A percentile compares a stretch with the other conserved stretches of the same genome.
Conservation (phyloP, 768 basidiomycete genomes). For the Mycena floridula region DNA sequence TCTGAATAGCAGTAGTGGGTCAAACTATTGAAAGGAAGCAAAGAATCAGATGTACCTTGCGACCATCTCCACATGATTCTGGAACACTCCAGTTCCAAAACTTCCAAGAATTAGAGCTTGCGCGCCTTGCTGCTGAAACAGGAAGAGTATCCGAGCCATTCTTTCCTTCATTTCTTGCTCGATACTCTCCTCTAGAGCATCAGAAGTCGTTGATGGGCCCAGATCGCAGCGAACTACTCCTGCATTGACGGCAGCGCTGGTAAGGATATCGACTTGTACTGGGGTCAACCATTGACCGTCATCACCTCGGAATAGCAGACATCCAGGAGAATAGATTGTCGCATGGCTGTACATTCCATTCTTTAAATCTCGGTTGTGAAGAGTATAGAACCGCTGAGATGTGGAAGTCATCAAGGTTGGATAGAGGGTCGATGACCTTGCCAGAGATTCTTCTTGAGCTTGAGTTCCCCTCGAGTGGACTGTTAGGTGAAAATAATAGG, state of each 20-base stretch:
- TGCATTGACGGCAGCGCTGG: constrained; percentile 74
- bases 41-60: too few species aligned
- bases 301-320: constrained; percentile 63
- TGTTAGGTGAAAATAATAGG: too few species aligned
- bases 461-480: constrained; percentile 60
- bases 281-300: constrained; percentile 50
- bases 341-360: constrained; percentile 70
- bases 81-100: constrained; percentile 77
- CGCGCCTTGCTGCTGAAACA: constrained; percentile 57
- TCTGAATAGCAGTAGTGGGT: too few species aligned
- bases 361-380: constrained; percentile 43
- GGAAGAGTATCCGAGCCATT: constrained; percentile 59
- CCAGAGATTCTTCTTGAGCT: constrained; percentile 79
- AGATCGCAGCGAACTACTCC: constrained; percentile 29
- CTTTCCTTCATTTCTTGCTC: constrained; percentile 57
- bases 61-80: constrained; percentile 52
- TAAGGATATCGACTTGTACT: constrained; percentile 57
- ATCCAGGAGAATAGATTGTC: constrained; percentile 67
- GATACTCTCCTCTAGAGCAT: constrained; percentile 32
- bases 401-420: constrained; percentile 49
- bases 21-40: too few species aligned
- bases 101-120: constrained; percentile 62
- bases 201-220: not conserved
- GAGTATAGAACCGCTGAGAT: constrained; percentile 54
- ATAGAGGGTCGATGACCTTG: constrained; percentile 69